Conservation (phyloP, 2,329 filamentous ascomycete genomes). For the Sclerotinia minor region DNA sequence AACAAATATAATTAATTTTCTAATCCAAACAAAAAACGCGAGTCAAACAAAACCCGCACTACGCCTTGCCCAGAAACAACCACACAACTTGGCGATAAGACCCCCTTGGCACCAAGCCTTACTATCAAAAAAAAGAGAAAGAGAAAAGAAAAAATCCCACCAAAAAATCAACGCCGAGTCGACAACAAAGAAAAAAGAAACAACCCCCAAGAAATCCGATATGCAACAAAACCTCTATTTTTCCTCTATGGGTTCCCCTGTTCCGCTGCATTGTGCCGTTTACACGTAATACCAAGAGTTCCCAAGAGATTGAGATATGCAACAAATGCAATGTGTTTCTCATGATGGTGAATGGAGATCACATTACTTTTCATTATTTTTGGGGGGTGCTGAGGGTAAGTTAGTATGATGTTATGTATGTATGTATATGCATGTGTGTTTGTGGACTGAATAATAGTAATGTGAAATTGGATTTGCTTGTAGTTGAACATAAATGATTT, state of each 20-base stretch:
- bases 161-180: not conserved
- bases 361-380: not conserved
- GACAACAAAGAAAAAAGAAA: slow-evolving; percentile 6
- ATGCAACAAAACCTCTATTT: slow-evolving; percentile 15
- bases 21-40: not conserved
- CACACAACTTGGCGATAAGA: slow-evolving; percentile 8
- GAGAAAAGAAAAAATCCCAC: no score
- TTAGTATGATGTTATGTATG: not conserved
- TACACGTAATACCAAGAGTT: slow-evolving; percentile 18
- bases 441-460: not conserved
- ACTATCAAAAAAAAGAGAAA: no score
- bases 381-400: not conserved
- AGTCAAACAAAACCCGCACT: not conserved
- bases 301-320: slow-evolving; percentile 24
- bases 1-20: no score
- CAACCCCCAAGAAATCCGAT: slow-evolving; percentile 17
- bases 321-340: not conserved
- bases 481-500: not conserved
- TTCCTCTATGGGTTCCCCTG: not conserved
- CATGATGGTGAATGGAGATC: not conserved
- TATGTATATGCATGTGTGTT: no score
- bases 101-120: slow-evolving; percentile 14
- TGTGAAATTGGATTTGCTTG: not conserved
- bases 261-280: not conserved
- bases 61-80: not conserved